Evolutionary conservation across 306 rosid genomes (phyloP).

Genomic region (Malus sieversii): DNA sequence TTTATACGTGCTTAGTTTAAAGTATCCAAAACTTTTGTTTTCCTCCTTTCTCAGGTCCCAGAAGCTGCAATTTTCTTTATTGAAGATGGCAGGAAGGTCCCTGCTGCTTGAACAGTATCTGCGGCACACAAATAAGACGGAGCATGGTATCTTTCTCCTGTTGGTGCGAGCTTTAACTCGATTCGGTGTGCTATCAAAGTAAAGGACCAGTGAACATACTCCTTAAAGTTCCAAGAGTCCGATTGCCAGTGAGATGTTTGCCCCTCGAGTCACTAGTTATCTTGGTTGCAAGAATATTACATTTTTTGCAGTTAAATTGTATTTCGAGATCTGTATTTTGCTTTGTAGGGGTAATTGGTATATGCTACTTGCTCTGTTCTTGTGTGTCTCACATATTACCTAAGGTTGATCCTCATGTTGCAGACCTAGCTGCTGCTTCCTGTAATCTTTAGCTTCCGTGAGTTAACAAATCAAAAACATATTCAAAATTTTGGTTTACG

Average conservation of each 20-base stretch:
- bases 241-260: not conserved
- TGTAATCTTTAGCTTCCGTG: not conserved
- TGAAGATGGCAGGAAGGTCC: constrained; percentile 96
- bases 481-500: not conserved
- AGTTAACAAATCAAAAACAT: not conserved
- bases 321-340: not conserved
- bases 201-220: constrained; percentile 2
- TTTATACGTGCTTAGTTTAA: not conserved
- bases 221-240: not conserved
- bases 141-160: constrained; percentile 4
- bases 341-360: constrained; percentile 7
- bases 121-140: constrained; percentile 11
- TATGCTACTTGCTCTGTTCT: not conserved
- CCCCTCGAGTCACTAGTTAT: not conserved
- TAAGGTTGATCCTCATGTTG: not conserved
- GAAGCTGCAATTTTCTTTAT: constrained; percentile 86
- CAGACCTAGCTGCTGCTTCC: not conserved
- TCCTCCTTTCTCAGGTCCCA: constrained; percentile 49
- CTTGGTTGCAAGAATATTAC: not conserved
- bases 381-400: constrained; percentile 1
- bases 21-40: constrained; percentile 1
- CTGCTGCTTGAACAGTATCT: constrained; percentile 68
- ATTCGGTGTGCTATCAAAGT: constrained; percentile 24
- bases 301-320: not conserved
- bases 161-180: constrained; percentile 6